Evolutionary conservation across 2,329 filamentous ascomycete genomes (phyloP), one percentile per base, ranked within the genome.

Genomic region (Keithomyces neogunnii): DNA sequence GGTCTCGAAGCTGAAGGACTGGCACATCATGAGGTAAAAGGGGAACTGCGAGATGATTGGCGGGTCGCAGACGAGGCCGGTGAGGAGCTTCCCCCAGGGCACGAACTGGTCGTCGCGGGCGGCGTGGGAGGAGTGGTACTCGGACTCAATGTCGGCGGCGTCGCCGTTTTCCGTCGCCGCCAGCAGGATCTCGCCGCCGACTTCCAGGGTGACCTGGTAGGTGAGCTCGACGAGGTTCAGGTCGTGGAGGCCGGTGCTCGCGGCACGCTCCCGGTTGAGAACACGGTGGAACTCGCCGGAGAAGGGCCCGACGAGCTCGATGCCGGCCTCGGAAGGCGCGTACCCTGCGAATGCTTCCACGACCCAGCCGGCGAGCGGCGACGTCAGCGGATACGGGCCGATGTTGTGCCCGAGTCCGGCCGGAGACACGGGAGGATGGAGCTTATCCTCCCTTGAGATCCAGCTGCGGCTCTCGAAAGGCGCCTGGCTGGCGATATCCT

Each of bases 11-110:
- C 46, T 47, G 45, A 53, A 53, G 2, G 54, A 38, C 39, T 53
- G 43, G 35, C 54, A 55, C 51, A 53, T 55, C 44, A 55, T 51
- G 49, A 55, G 51, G 44, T 53, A 52, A 11, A 53, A 50, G 30
- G 54, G 54, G 35, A 55, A 55, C 44, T 50, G 47, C 7, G 47
- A 33, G 31, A 53, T 53, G 43, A 55, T 52, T 10, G 54, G 54
- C 6, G 54, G 54, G 30, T 55, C 54, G 40, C 52, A 50, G 5
- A 43, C 49, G 5, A 55, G 40, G 1, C 51, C 54, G 2, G 54
- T 55, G 36, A 55, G 49, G 5, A 55, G 45, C 45, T 33, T 50
- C 2, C 52, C 52, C 49, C 52, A 53, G 11, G 49, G 43, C 3
- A 36, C 11, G 11, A 51, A 53, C 11, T 53, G 52, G 11, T 51